These are phyloP conservation scores for Oenanthe sinensis DNA, from an alignment of 129 eudicot species.

Conservation along the genomic window DNA sequence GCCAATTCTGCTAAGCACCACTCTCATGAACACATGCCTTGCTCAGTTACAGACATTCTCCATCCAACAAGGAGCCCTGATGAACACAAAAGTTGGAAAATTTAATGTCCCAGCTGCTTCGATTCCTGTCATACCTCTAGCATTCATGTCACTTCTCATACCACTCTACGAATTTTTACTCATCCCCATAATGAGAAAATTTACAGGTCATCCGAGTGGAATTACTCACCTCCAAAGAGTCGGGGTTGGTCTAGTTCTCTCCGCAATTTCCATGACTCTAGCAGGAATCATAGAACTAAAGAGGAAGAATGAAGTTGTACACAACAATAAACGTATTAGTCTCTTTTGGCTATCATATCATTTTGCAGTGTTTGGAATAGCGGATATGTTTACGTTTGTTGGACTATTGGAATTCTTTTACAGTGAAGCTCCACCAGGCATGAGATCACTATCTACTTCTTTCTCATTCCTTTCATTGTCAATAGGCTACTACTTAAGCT, in stretches of 20 bases:
- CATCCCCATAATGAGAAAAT: constrained; percentile 14
- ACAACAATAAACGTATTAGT: constrained; percentile 6
- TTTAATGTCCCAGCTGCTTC: constrained; percentile 24
- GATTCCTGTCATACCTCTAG: constrained; percentile 14
- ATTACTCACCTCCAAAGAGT: constrained; percentile 25
- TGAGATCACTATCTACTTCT: constrained; percentile 17
- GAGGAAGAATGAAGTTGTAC: constrained; percentile 4
- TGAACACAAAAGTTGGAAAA: constrained; percentile 12
- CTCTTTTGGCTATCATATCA: constrained; percentile 20
- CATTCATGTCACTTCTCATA: constrained; percentile 9
- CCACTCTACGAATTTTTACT: constrained; percentile 17
- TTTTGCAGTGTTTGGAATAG: constrained; percentile 8
- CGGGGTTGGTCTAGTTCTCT: constrained; percentile 22
- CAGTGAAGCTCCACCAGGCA: constrained; percentile 13
- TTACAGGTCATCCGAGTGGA: constrained; percentile 19
- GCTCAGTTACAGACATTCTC: constrained; percentile 32
- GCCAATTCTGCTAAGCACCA: constrained; percentile 21
- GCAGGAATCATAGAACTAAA: constrained; percentile 23
- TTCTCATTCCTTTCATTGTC: constrained; percentile 11
- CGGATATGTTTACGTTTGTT: constrained; percentile 19
- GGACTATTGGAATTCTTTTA: constrained; percentile 27
- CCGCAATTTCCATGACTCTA: constrained; percentile 14
- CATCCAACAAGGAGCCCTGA: constrained; percentile 20
- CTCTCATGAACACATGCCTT: constrained; percentile 19
- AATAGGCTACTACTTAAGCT: constrained; percentile 21